Conservation (phyloP, 2,329 filamentous ascomycete species). For the Aspergillus caelatus region DNA sequence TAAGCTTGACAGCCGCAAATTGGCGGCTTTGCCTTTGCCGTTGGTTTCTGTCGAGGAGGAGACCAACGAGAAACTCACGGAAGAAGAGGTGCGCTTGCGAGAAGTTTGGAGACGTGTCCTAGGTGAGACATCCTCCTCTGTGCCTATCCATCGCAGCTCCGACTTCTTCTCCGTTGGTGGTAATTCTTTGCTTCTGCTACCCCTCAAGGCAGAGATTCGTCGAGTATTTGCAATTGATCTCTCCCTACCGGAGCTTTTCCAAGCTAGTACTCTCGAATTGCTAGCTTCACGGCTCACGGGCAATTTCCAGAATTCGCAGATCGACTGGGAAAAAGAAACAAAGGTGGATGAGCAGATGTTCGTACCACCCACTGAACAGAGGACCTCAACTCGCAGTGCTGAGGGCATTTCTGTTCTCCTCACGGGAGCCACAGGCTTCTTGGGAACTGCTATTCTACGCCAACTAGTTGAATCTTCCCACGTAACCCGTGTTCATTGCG, state of each 20-base stretch:
- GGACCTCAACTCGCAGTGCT: neutral
- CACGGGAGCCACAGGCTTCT: constrained; percentile 39
- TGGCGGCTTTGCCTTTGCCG: constrained; percentile 13
- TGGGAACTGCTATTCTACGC: constrained; percentile 44
- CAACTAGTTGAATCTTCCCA: constrained; percentile 34
- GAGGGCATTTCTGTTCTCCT: constrained; percentile 21
- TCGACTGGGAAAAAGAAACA: constrained; percentile 49
- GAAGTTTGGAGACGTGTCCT: constrained; percentile 16
- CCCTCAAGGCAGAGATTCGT: constrained; percentile 41
- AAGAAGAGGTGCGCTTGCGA: constrained; percentile 8
- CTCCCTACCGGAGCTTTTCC: constrained; percentile 41
- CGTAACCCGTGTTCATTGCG: constrained; percentile 46
- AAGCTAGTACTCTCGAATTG: constrained; percentile 38
- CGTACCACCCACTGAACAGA: neutral
- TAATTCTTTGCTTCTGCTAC: constrained; percentile 31
- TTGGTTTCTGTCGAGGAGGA: constrained; percentile 5
- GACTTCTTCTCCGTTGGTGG: constrained; percentile 32
- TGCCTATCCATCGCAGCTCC: constrained; percentile 10
- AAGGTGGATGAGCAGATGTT: constrained; percentile 4
- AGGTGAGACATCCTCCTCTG: neutral
- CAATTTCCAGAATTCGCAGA: constrained; percentile 15
- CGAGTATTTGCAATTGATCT: constrained; percentile 34
- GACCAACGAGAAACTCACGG: constrained; percentile 5
- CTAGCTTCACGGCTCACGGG: constrained; percentile 43
- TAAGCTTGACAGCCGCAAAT: constrained; percentile 8